These are phyloP conservation scores for Diaporthe sp. DNA, from an alignment of 2,329 filamentous ascomycete genomes.

Conservation along the genomic window DNA sequence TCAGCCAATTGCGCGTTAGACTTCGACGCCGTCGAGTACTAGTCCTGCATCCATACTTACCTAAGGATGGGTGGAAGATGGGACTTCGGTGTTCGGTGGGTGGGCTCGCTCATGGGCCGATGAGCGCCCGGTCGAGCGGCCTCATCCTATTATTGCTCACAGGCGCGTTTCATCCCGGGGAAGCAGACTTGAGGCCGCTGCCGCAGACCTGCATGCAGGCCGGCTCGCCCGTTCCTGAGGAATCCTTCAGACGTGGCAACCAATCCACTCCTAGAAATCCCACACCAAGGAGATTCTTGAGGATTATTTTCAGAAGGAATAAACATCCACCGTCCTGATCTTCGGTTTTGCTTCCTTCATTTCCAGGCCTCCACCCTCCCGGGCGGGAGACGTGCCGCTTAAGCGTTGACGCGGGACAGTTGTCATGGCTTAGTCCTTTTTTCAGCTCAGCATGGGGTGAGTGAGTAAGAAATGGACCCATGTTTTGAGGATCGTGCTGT, in stretches of 20 bases:
- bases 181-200: neutral
- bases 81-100: neutral
- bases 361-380: constrained; percentile 1
- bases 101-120: neutral
- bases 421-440: neutral
- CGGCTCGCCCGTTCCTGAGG: neutral
- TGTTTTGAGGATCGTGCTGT: neutral
- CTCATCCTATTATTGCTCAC: constrained; percentile 4
- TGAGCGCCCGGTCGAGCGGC: neutral
- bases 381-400: neutral
- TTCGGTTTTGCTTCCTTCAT: neutral
- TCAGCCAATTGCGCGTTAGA: neutral
- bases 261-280: neutral
- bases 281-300: neutral
- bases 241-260: neutral
- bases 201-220: neutral
- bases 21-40: neutral
- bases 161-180: neutral
- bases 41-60: neutral
- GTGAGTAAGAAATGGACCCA: neutral
- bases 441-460: constrained; percentile 16
- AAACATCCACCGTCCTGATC: neutral
- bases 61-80: neutral
- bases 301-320: neutral
- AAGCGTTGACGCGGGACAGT: neutral